Percentiles rank a stretch among this genome's conserved stretches.
phyloP scores from a whole-genome alignment of 1,139 yeast species.

The Zygoascus hellenicus region DNA sequence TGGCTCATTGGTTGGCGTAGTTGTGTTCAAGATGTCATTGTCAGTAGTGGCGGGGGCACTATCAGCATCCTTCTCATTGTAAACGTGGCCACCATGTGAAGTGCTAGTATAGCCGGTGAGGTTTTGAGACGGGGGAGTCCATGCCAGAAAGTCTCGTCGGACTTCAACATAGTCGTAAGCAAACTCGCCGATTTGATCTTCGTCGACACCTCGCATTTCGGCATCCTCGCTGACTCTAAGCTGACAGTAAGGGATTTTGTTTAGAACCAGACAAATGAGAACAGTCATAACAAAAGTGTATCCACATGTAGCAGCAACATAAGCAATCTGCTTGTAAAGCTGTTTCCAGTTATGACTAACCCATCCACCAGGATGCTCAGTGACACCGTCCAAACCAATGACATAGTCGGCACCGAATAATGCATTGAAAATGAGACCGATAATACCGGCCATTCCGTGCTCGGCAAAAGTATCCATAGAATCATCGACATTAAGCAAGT shows the following conservation, averaged over 20 bases:
- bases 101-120: constrained; percentile 12
- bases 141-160: constrained; percentile 83
- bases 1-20: background rate
- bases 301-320: constrained; percentile 66
- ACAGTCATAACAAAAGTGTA: constrained; percentile 78
- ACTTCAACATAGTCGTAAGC: constrained; percentile 98
- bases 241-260: constrained; percentile 77
- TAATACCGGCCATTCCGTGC: constrained; percentile 94
- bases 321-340: constrained; percentile 83
- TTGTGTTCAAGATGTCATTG: background rate
- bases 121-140: constrained; percentile 36
- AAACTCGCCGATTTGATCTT: constrained; percentile 96
- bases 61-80: background rate
- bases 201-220: constrained; percentile 88
- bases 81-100: background rate
- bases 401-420: constrained; percentile 83
- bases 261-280: constrained; percentile 62
- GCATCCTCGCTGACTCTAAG: constrained; percentile 78
- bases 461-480: constrained; percentile 93
- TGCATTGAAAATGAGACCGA: constrained; percentile 84
- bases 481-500: constrained; percentile 77
- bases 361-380: constrained; percentile 90
- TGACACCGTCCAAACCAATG: constrained; percentile 73
- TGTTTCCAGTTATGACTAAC: constrained; percentile 85
- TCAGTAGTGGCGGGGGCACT: background rate